phyloP scores from a whole-genome alignment of 495 filamentous ascomycete genomes.

The Talaromyces proteolyticus region DNA sequence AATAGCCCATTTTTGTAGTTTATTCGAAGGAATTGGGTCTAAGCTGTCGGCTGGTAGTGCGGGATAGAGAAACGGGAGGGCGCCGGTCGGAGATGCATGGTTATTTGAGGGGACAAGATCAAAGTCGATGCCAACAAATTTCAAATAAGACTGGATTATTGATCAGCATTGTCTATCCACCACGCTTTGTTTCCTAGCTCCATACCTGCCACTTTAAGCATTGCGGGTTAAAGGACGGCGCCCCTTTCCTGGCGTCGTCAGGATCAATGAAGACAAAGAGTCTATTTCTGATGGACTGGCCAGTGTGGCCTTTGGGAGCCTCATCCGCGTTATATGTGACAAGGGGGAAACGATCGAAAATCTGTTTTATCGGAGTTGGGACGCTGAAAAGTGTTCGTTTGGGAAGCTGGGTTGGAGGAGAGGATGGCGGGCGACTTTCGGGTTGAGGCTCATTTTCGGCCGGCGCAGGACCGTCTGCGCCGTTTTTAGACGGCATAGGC shows the following conservation, averaged over 20 bases:
- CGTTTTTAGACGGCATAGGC: slow-evolving; percentile 29
- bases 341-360: slow-evolving; percentile 84
- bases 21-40: slow-evolving; percentile 54
- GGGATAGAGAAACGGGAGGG: slow-evolving; percentile 82
- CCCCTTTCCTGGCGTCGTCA: slow-evolving; percentile 52
- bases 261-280: slow-evolving; percentile 76
- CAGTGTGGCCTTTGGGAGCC: slow-evolving; percentile 61
- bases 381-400: slow-evolving; percentile 51
- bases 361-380: slow-evolving; percentile 66
- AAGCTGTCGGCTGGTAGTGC: slow-evolving; percentile 19
- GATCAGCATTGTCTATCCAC: slow-evolving; percentile 7
- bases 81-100: slow-evolving; percentile 84
- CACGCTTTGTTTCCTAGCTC: neutral
- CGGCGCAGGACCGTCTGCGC: slow-evolving; percentile 3
- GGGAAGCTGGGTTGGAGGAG: slow-evolving; percentile 7
- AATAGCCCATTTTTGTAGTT: slow-evolving; percentile 65
- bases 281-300: slow-evolving; percentile 40
- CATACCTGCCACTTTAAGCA: slow-evolving; percentile 96
- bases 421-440: slow-evolving; percentile 2
- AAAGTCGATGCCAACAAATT: slow-evolving; percentile 66
- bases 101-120: slow-evolving; percentile 72
- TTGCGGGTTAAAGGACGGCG: slow-evolving; percentile 83
- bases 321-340: slow-evolving; percentile 69
- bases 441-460: slow-evolving; percentile 7
- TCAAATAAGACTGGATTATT: slow-evolving; percentile 68